Evolutionary conservation across 1,284 basidiomycete species (phyloP), one percentile per base, ranked within the genome.

Genomic region (Ceratobasidium theobromae): DNA sequence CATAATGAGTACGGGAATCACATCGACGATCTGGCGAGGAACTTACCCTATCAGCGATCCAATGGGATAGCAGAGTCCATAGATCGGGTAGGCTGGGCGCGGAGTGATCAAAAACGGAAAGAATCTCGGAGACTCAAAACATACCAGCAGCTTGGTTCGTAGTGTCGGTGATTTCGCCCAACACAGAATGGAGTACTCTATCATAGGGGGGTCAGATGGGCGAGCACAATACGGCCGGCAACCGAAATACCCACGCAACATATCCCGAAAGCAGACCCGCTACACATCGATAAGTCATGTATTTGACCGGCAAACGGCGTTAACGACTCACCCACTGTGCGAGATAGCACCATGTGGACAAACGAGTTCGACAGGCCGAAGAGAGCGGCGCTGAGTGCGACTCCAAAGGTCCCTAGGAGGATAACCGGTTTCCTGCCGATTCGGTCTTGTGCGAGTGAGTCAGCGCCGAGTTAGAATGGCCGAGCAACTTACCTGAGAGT

Each of bases 391-490:
- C 65, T 68, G 16, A 72, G 41, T 23, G 71, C 46, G 35, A 71
- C 46, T 9, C 72, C 72, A 25, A 68, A 46, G 2, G 72, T 58
- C 16, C 72, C 72, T 48, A 62, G 65, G 43, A 73, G 45, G 18
- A 73, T 49, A 25, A 73, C 69, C 28, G 72, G 72, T 38, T 72
- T 71, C 6, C 72, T 53, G 43, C 72, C 72, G n/a, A 69, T 64
- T 35, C 68, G 66, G 58, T 74, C 73, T 62, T 35, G 9, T 49
- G 25, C 41, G 8, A 11, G 16, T 16, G 16, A 40, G 27, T 16
- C 18, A 62, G 3, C 16, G 28, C n/a, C 4, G 23, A n/a, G 18
- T 18, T 5, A 27, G 3, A 35, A 30, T 4, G 3, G 25, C 27
- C 33, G 30, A 49, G n/a, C 8, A 8, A 27, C 46, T 5, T 38